Evolutionary conservation across 2,329 filamentous ascomycete species (phyloP).

Genomic region (Colletotrichum gigasporum): DNA sequence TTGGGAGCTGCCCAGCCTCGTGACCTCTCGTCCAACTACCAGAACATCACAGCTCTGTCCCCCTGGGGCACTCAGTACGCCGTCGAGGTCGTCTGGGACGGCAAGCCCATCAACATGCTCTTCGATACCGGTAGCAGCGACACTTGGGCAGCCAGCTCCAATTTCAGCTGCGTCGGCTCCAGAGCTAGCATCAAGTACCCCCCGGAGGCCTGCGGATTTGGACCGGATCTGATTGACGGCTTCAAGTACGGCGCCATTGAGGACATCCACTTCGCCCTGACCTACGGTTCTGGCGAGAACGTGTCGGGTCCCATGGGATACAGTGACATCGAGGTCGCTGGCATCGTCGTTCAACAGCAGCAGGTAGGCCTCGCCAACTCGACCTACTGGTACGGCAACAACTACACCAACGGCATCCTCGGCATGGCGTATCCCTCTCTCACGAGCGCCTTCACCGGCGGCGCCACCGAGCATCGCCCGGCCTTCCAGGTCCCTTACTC

Average conservation of each 20-base stretch:
- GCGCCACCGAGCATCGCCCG: constrained; percentile 46
- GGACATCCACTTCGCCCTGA: constrained; percentile 55
- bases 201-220: constrained; percentile 51
- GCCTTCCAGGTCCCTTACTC: constrained; percentile 54
- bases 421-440: constrained; percentile 61
- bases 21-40: constrained; percentile 35
- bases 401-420: constrained; percentile 59
- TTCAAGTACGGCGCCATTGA: constrained; percentile 51
- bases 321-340: constrained; percentile 56
- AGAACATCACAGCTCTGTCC: constrained; percentile 50
- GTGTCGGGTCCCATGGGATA: constrained; percentile 57
- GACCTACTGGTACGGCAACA: constrained; percentile 62
- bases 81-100: constrained; percentile 51
- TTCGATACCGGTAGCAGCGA: constrained; percentile 63
- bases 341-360: constrained; percentile 53
- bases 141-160: constrained; percentile 55
- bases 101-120: constrained; percentile 49
- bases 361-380: constrained; percentile 58
- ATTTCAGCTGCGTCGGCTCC: constrained; percentile 53
- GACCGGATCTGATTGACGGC: constrained; percentile 45
- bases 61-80: constrained; percentile 53
- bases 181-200: constrained; percentile 40
- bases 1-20: constrained; percentile 34
- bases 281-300: constrained; percentile 59
- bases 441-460: constrained; percentile 57